Conservation (phyloP, 106 monocot species). For the Acorus gramineus region DNA sequence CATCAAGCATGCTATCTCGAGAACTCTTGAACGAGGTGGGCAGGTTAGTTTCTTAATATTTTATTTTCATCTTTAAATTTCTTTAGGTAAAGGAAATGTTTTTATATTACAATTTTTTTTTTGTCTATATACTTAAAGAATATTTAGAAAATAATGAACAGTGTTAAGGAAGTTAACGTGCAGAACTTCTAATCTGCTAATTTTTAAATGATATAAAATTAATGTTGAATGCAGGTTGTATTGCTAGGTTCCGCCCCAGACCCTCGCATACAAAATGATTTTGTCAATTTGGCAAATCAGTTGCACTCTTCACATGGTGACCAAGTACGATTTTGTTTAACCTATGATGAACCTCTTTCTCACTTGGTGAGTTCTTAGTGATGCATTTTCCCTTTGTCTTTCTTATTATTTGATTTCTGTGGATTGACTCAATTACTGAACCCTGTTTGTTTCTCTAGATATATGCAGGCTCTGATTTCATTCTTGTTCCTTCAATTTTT, state of each 20-base stretch:
- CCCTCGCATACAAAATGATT: conserved; percentile 86
- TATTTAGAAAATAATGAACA: too few species aligned
- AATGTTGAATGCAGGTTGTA: conserved; percentile 49
- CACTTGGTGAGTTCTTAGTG: conserved; percentile 57
- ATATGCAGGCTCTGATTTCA: conserved; percentile 94
- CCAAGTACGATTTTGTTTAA: conserved; percentile 58
- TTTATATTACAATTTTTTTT: too few species aligned
- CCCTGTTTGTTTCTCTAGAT: conserved; percentile 33
- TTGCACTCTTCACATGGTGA: conserved; percentile 76
- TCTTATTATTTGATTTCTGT: neutral
- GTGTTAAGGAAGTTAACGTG: too few species aligned
- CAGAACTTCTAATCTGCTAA: too few species aligned
- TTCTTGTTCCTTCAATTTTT: conserved; percentile 93
- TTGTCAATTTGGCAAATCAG: conserved; percentile 63
- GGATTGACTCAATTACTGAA: neutral
- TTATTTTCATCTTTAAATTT: too few species aligned
- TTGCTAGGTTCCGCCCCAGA: conserved; percentile 96
- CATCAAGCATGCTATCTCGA: conserved; percentile 86
- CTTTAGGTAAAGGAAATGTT: too few species aligned
- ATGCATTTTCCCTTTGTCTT: conserved; percentile 1
- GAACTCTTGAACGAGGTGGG: conserved; percentile 61
- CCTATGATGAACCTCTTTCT: conserved; percentile 94
- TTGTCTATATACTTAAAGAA: too few species aligned
- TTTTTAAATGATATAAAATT: too few species aligned
- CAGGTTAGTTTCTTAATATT: conserved; percentile 36